Conservation (phyloP, 352 stramenopile species). For the Blastocystis hominis region DNA sequence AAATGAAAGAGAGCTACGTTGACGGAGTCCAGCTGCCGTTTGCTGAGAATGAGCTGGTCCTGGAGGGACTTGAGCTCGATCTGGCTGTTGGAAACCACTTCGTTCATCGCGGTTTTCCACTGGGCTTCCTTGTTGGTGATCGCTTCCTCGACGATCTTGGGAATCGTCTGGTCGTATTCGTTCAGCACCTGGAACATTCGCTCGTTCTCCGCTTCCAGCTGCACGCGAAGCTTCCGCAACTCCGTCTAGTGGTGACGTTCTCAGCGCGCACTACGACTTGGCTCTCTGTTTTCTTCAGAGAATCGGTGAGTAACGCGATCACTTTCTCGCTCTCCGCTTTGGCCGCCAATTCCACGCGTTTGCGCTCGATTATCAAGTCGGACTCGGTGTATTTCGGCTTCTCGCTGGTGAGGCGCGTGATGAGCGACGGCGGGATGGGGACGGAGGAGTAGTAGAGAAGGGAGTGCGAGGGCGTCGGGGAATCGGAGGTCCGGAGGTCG, state of each 20-base stretch:
- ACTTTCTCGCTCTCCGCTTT: not conserved
- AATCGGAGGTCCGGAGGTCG: not conserved
- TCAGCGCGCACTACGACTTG: not conserved
- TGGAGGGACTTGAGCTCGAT: not conserved
- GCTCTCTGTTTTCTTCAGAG: not conserved
- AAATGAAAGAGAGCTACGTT: not conserved
- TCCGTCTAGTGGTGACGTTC: not conserved
- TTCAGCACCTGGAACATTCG: not conserved
- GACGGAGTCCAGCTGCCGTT: not conserved
- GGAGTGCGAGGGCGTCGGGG: not conserved
- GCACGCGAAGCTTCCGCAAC: not conserved
- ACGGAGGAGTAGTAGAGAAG: not conserved
- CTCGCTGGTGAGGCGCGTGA: not conserved
- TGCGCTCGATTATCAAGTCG: not conserved
- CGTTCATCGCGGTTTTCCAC: not conserved
- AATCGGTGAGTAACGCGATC: not conserved
- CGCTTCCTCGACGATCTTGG: not conserved
- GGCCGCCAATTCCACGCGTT: not conserved
- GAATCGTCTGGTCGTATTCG: not conserved
- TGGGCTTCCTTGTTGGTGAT: not conserved
- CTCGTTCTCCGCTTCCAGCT: not conserved
- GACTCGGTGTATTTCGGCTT: not conserved
- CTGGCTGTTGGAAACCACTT: not conserved
- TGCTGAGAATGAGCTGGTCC: not conserved
- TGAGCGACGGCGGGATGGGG: not conserved